Evolutionary conservation across 495 filamentous ascomycete species (phyloP), one percentile per base, ranked within the genome.

Genomic region (Aspergillus mulundensis): DNA sequence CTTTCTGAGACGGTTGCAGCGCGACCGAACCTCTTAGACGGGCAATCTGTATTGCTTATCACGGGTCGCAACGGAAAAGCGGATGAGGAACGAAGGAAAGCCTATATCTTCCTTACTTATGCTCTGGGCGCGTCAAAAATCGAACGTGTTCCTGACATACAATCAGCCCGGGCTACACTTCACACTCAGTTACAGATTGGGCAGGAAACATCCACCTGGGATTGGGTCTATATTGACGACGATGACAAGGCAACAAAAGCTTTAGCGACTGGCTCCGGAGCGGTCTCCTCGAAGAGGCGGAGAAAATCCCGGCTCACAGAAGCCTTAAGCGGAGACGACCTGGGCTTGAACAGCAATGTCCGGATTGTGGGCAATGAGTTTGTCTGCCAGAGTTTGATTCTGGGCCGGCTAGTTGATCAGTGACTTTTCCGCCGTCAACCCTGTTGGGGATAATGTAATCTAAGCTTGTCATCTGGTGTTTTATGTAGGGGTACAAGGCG

Each of bases 311-410:
- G 78, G 59, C 71, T 80, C 23, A 79, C 76, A 56, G 72, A 78
- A 54, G 69, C 64, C 14, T 70, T 70, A 24, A 66, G 59, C 36
- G 65, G 59, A 18, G 55, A 59, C 54, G 62, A 63, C 28, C 38
- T 58, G 3, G 60, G 64, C 61, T 54, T 56, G 64, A 75, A 48
- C 64, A 61, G 50, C 79, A 80, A 68, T 61, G 73, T 87, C 36
- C 81, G 78, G 66, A 66, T 90, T 55, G 80, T 96, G 42, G 87
- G 86, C 30, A 89, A 95, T 72, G 92, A 97, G 66, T 84, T 90
- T 65, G 82, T 97, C 28, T 85, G 95, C 54, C 95, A 98, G 75
- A 97, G 91, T 67, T 72, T 97, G 57, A 97, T 98, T 58, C 63
- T 96, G 50, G 94, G 92, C 5, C 82, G 81, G 53, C 62, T 96